phyloP scores from a whole-genome alignment of 208 protist genomes.

The Phytomonas sp. region DNA sequence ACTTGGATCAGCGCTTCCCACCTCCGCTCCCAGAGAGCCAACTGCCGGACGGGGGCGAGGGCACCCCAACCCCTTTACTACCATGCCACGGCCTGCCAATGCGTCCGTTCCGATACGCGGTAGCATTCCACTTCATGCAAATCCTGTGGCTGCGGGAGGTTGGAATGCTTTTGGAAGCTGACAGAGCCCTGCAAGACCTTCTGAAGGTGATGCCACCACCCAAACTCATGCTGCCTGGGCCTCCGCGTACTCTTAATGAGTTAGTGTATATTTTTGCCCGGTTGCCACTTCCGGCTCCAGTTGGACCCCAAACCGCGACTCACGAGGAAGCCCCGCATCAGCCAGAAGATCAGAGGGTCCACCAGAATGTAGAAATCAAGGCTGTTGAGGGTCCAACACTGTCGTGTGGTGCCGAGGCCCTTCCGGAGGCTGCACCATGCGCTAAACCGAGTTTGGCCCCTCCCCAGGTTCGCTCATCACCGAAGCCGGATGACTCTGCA shows the following conservation, averaged over 20 bases:
- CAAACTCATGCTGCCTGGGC: conserved; percentile 17
- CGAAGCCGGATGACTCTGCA: not conserved
- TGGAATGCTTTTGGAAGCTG: conserved; percentile 31
- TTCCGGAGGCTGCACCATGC: not conserved
- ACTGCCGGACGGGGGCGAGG: not conserved
- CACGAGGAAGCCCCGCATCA: not conserved
- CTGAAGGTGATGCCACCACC: conserved; percentile 17
- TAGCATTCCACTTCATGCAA: conserved; percentile 58
- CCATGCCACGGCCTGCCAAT: conserved; percentile 40
- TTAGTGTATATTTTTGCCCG: conserved; percentile 32
- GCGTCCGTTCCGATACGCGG: conserved; percentile 20
- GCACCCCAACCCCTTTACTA: conserved; percentile 4
- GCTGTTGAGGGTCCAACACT: not conserved
- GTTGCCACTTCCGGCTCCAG: conserved; percentile 11
- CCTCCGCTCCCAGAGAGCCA: conserved; percentile 11
- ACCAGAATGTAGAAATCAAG: not conserved
- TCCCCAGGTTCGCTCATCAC: not conserved
- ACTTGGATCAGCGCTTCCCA: conserved; percentile 19
- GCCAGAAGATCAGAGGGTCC: not conserved
- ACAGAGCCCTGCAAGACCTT: conserved; percentile 11
- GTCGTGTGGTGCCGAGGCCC: not conserved
- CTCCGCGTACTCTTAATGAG: conserved; percentile 34
- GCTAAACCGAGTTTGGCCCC: not conserved
- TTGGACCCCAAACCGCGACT: not conserved
- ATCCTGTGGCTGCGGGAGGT: conserved; percentile 64